These are phyloP conservation scores for Diatrype stigma DNA, from an alignment of 2,329 filamentous ascomycete species.

Conservation along the genomic window DNA sequence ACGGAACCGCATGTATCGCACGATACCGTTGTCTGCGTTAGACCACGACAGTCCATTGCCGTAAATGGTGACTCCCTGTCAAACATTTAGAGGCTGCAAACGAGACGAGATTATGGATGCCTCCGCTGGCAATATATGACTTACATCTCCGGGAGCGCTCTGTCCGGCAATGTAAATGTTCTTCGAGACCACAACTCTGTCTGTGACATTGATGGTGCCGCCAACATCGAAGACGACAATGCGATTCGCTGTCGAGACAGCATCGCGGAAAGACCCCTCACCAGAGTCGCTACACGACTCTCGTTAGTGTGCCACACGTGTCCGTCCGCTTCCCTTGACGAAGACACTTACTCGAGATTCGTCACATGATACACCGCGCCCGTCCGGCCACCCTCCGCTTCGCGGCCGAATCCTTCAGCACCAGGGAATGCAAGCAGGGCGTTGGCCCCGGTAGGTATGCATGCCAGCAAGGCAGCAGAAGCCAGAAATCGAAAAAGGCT, in stretches of 20 bases:
- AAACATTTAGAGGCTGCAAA: neutral
- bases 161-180: conserved; percentile 47
- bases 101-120: too few relatives aligned
- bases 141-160: conserved; percentile 44
- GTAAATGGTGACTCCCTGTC: conserved; percentile 43
- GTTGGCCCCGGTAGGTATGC: conserved; percentile 8
- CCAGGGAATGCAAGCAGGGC: conserved; percentile 42
- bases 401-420: conserved; percentile 45
- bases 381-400: conserved; percentile 41
- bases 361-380: conserved; percentile 45
- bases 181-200: conserved; percentile 41
- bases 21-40: conserved; percentile 48
- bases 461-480: conserved; percentile 5
- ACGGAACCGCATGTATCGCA: conserved; percentile 51
- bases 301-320: neutral
- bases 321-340: neutral
- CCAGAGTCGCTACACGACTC: conserved; percentile 34
- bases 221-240: conserved; percentile 47
- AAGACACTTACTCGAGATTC: conserved; percentile 33
- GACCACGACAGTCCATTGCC: conserved; percentile 51
- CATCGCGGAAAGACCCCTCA: conserved; percentile 45
- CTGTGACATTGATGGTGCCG: conserved; percentile 44
- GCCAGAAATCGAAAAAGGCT: conserved; percentile 9
- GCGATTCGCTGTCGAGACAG: conserved; percentile 42
- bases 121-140: conserved; percentile 12